Percentiles rank a stretch among this genome's conserved stretches.
These are phyloP conservation scores for Apophysomyces sp. DNA, from an alignment of 371 early-diverging fungal species.

Conservation along the genomic window DNA sequence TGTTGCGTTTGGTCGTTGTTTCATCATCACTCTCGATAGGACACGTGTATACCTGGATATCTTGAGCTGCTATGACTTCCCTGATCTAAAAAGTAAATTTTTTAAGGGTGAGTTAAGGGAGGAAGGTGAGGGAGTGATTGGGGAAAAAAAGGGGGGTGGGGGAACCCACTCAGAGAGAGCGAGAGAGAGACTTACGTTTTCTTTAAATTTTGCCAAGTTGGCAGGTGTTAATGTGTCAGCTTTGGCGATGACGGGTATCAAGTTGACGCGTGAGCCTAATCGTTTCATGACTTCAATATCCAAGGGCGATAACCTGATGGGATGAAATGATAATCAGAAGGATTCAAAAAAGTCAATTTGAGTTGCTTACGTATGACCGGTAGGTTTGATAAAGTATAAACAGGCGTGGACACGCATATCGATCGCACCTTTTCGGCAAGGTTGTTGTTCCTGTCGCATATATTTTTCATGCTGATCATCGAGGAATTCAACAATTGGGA, in stretches of 20 bases:
- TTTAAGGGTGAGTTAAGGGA: neutral
- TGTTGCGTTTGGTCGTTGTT: conserved; percentile 69
- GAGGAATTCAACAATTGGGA: conserved; percentile 78
- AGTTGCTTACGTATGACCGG: conserved; percentile 76
- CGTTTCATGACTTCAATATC: conserved; percentile 91
- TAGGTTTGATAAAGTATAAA: conserved; percentile 92
- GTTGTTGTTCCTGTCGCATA: conserved; percentile 74
- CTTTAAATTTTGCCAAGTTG: conserved; percentile 78
- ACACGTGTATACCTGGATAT: conserved; percentile 72
- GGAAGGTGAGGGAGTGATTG: neutral
- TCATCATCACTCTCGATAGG: conserved; percentile 86
- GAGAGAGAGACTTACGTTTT: conserved; percentile 39
- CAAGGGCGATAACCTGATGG: conserved; percentile 79
- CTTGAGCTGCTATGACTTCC: conserved; percentile 71
- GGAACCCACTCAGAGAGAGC: neutral
- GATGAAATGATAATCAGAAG: too few species aligned
- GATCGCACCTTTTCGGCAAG: conserved; percentile 54
- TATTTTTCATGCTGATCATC: conserved; percentile 95
- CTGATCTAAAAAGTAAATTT: conserved; percentile 47
- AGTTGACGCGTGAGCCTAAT: conserved; percentile 78
- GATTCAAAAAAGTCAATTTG: conserved; percentile 15
- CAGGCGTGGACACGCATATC: conserved; percentile 89
- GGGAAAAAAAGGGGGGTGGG: neutral
- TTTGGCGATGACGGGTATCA: conserved; percentile 82
- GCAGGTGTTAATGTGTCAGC: conserved; percentile 71